phyloP scores from a whole-genome alignment of 2,329 filamentous ascomycete species.

The Fusarium mexicanum region DNA sequence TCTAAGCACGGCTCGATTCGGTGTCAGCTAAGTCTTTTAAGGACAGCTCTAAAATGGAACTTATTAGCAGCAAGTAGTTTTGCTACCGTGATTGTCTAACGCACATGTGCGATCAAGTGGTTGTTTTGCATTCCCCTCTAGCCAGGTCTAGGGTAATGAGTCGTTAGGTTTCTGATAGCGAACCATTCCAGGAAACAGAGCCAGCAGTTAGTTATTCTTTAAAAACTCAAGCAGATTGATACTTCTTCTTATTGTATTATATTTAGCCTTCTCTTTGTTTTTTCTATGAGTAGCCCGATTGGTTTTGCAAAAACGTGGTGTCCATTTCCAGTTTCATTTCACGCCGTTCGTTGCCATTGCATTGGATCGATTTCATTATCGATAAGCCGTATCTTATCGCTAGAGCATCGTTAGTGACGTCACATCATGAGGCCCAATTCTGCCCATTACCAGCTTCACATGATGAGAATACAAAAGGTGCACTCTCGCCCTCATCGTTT shows the following conservation, averaged over 20 bases:
- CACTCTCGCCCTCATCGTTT: background rate
- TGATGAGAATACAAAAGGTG: background rate
- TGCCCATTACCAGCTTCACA: background rate
- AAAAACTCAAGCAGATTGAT: background rate
- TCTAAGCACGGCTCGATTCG: background rate
- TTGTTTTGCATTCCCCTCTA: accelerated
- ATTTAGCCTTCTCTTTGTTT: accelerated
- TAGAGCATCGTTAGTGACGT: background rate
- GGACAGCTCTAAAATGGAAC: background rate
- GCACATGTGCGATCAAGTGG: background rate
- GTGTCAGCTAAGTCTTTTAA: accelerated
- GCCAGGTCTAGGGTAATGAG: background rate
- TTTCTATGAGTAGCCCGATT: accelerated
- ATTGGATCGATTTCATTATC: background rate
- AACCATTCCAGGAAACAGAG: no score
- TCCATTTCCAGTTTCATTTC: accelerated
- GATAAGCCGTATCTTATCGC: background rate
- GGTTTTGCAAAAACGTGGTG: accelerated
- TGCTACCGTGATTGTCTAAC: background rate
- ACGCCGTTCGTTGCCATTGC: no score
- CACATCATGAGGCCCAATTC: background rate
- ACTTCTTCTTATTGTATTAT: no score
- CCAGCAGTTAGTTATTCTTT: accelerated
- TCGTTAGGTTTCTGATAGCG: accelerated
- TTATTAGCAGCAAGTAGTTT: accelerated